These are phyloP conservation scores for Fusarium scirpi DNA, from an alignment of 2,329 filamentous ascomycete species.

Conservation along the genomic window DNA sequence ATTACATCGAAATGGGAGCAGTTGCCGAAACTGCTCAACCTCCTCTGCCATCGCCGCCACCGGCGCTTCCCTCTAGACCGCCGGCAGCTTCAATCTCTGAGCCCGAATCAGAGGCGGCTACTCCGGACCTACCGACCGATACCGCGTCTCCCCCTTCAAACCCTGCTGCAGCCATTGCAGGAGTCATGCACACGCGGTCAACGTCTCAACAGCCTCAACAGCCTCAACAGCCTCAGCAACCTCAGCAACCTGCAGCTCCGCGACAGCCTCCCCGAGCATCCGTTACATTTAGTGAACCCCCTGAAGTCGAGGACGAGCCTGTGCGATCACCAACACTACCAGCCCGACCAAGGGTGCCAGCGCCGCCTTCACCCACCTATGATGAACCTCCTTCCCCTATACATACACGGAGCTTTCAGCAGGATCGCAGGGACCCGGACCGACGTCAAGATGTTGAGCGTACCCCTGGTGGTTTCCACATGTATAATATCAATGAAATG, in stretches of 20 bases:
- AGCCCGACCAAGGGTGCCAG: constrained; percentile 48
- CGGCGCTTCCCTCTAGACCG: constrained; percentile 60
- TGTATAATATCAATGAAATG: constrained; percentile 99
- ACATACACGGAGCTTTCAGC: constrained; percentile 37
- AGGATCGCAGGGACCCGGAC: constrained; percentile 50
- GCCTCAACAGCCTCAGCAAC: constrained; percentile 39
- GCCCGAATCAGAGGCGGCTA: constrained; percentile 29
- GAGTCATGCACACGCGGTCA: constrained; percentile 64
- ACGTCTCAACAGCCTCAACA: constrained; percentile 50
- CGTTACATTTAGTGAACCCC: constrained; percentile 45
- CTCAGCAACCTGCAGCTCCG: constrained; percentile 43
- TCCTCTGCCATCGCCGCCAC: constrained; percentile 53
- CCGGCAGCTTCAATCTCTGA: constrained; percentile 48
- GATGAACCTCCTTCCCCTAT: constrained; percentile 41
- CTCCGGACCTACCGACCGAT: constrained; percentile 50
- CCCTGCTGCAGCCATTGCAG: constrained; percentile 67
- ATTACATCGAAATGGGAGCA: constrained; percentile 86
- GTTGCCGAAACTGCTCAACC: constrained; percentile 57
- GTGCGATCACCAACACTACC: constrained; percentile 56
- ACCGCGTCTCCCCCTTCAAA: constrained; percentile 51
- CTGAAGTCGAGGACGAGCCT: constrained; percentile 49
- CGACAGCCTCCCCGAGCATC: constrained; percentile 46
- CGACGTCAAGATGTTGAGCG: constrained; percentile 52
- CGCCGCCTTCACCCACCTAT: constrained; percentile 40
- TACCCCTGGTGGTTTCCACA: constrained; percentile 85